Percentiles rank a stretch among this genome's conserved stretches.
phyloP scores from a whole-genome alignment of 108 stramenopile genomes.

The Skeletonema tropicum region DNA sequence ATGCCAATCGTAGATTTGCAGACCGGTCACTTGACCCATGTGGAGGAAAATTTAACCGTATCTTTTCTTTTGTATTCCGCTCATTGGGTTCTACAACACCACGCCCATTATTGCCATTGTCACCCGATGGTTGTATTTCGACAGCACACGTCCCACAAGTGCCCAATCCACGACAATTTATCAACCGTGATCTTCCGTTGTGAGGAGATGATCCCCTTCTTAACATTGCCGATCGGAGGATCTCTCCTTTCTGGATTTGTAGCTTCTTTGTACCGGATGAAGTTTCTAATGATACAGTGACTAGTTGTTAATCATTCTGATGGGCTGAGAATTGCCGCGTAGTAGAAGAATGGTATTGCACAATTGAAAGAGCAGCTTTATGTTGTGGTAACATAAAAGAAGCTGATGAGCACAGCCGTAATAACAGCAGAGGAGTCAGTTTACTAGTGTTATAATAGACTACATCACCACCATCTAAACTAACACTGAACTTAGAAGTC shows the following conservation, averaged over 20 bases:
- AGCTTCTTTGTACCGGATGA: slow-evolving; percentile 32
- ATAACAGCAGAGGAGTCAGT: neutral
- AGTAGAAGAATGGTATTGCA: neutral
- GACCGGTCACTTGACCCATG: slow-evolving; percentile 43
- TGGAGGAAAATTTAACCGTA: slow-evolving; percentile 65
- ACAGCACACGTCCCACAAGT: slow-evolving; percentile 80
- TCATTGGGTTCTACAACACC: slow-evolving; percentile 41
- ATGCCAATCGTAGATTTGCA: slow-evolving; percentile 56
- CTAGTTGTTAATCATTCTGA: neutral
- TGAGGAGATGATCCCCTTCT: slow-evolving; percentile 53
- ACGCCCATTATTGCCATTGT: neutral
- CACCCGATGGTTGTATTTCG: slow-evolving; percentile 35
- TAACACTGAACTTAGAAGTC: too few relatives aligned
- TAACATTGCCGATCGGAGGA: slow-evolving; percentile 57
- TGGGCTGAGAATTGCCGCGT: neutral
- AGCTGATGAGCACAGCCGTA: neutral
- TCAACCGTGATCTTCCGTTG: slow-evolving; percentile 60
- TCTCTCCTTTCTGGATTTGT: slow-evolving; percentile 53
- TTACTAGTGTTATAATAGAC: too few relatives aligned
- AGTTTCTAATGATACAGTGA: slow-evolving; percentile 26
- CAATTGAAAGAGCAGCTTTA: neutral
- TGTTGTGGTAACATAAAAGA: neutral
- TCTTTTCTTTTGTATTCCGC: slow-evolving; percentile 44
- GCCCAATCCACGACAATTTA: slow-evolving; percentile 74
- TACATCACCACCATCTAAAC: too few relatives aligned